Evolutionary conservation across 495 filamentous ascomycete species (phyloP), one percentile per base, ranked within the genome.

Genomic region (Lineolata rhizophorae): DNA sequence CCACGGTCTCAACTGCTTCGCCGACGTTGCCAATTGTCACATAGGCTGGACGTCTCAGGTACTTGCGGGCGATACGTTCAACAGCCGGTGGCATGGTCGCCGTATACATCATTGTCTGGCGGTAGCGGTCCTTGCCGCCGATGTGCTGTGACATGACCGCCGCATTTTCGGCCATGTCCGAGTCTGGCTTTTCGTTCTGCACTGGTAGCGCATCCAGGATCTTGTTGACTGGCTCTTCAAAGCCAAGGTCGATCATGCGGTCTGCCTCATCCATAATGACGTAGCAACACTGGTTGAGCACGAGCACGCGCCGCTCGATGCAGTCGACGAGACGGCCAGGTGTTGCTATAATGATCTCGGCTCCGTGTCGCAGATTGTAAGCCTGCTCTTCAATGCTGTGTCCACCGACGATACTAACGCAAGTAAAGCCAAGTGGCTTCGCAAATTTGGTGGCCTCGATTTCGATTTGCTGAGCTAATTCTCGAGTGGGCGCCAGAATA

Each of bases 41-140:
- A 26, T 90, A 91, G 3, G 87, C 87, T 0, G 87, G 90, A 3
- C 87, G 67, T 3, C 90, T 76, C 5, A 99, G 69, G 46, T 95
- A 99, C 48, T 94, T 94, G 35, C 81, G 72, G 2, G 87, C 87
- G 35, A 99, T 95, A 38, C 83, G 79, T 46, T 95, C 90, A 27
- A 99, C 80, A 4, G 82, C 73, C 2, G 72, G 53, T 2, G 90
- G 83, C 87, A 99, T 99, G 18, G 87, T 99, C 8, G 87, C 87
- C 35, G 90, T 99, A 66, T 95, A 99, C 87, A 99, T 99, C 87
- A 99, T 99, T 2, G 87, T 99, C 52, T 99, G 90, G 33, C 87
- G 59, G 54, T 95, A 99, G 11, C 78, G 67, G 47, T 91, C 77
- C 46, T 80, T 79, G 19, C 77, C 73, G 24, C 76, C 74, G 2